These are phyloP conservation scores for Hypoxylon subgilvum DNA, from an alignment of 495 filamentous ascomycete genomes.

Conservation along the genomic window DNA sequence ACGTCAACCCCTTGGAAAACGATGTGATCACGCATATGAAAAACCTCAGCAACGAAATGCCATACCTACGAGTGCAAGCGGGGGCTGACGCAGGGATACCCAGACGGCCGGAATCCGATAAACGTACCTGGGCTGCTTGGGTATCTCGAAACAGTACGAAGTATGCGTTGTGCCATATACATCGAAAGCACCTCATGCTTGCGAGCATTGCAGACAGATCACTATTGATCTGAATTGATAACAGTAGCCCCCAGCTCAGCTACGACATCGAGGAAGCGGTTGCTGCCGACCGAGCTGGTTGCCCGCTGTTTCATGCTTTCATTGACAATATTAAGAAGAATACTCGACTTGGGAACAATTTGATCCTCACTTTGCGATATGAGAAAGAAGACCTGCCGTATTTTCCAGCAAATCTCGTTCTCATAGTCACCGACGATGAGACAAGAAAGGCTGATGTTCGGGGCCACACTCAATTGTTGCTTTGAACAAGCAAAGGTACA, in stretches of 20 bases:
- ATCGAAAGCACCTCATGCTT: conserved; percentile 9
- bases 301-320: conserved; percentile 23
- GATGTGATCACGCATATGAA: too few species aligned
- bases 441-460: background rate
- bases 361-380: conserved; percentile 4
- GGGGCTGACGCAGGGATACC: too few species aligned
- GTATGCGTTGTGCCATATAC: conserved; percentile 1
- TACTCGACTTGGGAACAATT: background rate
- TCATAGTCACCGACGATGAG: background rate
- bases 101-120: too few species aligned
- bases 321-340: conserved; percentile 1
- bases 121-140: too few species aligned
- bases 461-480: background rate
- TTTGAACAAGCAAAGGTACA: conserved; percentile 1
- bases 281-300: conserved; percentile 18
- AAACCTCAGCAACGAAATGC: too few species aligned
- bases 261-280: conserved; percentile 10
- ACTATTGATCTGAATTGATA: conserved; percentile 8
- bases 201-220: conserved; percentile 8
- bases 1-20: conserved; percentile 15
- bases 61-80: too few species aligned
- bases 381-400: background rate
- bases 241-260: background rate
- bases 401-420: background rate
- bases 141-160: too few species aligned